phyloP scores from a whole-genome alignment of 2,329 filamentous ascomycete species.

The Alternaria ethzedia region DNA sequence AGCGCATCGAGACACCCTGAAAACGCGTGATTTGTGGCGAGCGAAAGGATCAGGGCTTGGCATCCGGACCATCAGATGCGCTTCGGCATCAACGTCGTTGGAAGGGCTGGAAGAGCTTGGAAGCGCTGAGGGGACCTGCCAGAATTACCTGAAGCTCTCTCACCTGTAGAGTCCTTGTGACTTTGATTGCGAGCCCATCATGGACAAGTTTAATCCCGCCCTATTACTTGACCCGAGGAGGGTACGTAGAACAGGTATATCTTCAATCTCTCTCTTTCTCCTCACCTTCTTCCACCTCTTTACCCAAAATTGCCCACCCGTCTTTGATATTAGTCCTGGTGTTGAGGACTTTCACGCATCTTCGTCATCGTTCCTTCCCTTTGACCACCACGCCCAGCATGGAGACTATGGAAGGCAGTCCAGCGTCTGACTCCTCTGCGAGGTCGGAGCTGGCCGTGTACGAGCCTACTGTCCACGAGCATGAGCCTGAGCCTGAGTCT shows the following conservation, averaged over 20 bases:
- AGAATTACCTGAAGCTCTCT: slow-evolving; percentile 4
- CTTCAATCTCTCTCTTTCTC: slow-evolving; percentile 3
- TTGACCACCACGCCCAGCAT: background rate
- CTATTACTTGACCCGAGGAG: slow-evolving; percentile 35
- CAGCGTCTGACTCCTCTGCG: background rate
- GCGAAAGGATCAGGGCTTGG: slow-evolving; percentile 17
- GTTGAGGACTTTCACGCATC: background rate
- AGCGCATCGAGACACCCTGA: background rate
- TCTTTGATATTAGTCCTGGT: background rate
- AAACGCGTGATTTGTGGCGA: slow-evolving; percentile 9
- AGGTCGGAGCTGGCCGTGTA: background rate
- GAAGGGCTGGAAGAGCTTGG: background rate
- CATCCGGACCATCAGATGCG: slow-evolving; percentile 20
- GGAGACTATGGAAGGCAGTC: background rate
- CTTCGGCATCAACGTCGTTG: slow-evolving; percentile 5
- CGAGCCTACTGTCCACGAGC: background rate
- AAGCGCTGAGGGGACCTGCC: background rate
- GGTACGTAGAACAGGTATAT: slow-evolving; percentile 34
- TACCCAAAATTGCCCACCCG: background rate
- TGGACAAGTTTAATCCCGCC: slow-evolving; percentile 31
- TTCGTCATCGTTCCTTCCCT: background rate
- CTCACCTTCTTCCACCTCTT: background rate
- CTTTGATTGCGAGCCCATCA: slow-evolving; percentile 9
- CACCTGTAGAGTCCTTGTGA: slow-evolving; percentile 15
- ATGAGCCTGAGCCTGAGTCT: too few relatives aligned